phyloP scores from a whole-genome alignment of 208 protist species.

The Trypanosoma scelopori region DNA sequence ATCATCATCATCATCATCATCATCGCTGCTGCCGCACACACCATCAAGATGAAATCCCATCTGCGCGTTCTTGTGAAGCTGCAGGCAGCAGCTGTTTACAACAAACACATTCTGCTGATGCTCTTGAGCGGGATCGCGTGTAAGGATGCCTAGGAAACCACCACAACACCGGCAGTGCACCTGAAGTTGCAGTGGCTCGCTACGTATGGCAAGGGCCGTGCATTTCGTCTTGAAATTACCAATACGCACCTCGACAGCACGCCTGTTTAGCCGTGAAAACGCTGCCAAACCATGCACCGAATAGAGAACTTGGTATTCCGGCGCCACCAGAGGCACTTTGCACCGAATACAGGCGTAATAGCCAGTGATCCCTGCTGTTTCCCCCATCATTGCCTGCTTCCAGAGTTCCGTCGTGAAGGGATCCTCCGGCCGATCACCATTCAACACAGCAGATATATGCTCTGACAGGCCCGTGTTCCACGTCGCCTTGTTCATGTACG shows the following conservation, averaged over 20 bases:
- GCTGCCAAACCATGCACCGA: conserved; percentile 53
- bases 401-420: conserved; percentile 71
- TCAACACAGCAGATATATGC: conserved; percentile 37
- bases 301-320: conserved; percentile 46
- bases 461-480: conserved; percentile 26
- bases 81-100: conserved; percentile 65
- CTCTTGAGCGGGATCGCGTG: conserved; percentile 20
- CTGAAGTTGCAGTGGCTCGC: conserved; percentile 34
- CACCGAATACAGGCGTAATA: conserved; percentile 84
- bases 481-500: background rate
- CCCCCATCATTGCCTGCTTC: conserved; percentile 39
- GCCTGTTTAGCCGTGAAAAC: conserved; percentile 44
- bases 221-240: background rate
- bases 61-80: conserved; percentile 29
- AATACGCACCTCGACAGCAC: conserved; percentile 39
- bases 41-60: conserved; percentile 27
- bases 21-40: conserved; percentile 10
- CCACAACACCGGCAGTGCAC: conserved; percentile 57
- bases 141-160: conserved; percentile 63
- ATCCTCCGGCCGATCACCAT: conserved; percentile 53
- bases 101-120: conserved; percentile 36
- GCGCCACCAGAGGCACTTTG: conserved; percentile 49
- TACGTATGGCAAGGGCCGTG: background rate
- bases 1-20: conserved; percentile 24
- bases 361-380: conserved; percentile 26